These are phyloP conservation scores for Geotrichum restrictum DNA, from an alignment of 1,139 yeast species.

Conservation along the genomic window DNA sequence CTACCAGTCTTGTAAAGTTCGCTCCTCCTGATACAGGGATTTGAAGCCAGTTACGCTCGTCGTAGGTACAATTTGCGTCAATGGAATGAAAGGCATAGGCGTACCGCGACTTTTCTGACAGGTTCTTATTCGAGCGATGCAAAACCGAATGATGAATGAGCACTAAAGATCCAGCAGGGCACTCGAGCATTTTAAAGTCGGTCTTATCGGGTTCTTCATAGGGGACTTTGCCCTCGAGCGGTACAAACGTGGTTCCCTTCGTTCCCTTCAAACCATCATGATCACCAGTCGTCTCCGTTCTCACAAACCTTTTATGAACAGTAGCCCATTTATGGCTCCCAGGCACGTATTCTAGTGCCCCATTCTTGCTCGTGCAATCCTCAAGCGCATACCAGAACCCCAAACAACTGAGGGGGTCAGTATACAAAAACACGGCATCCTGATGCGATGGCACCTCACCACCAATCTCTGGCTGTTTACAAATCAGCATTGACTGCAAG, in stretches of 20 bases:
- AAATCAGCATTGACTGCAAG: constrained; percentile 73
- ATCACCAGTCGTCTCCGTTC: constrained; percentile 37
- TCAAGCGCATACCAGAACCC: constrained; percentile 85
- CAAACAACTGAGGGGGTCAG: constrained; percentile 65
- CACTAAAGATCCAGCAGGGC: constrained; percentile 69
- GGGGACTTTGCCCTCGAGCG: constrained; percentile 23
- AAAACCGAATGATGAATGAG: constrained; percentile 66
- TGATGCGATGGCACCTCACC: constrained; percentile 78
- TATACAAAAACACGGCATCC: constrained; percentile 69
- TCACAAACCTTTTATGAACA: constrained; percentile 62
- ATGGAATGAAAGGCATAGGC: constrained; percentile 80
- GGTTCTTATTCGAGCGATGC: constrained; percentile 65
- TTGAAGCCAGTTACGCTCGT: constrained; percentile 68
- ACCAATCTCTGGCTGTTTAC: constrained; percentile 72
- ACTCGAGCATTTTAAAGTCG: constrained; percentile 52
- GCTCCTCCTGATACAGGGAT: constrained; percentile 67
- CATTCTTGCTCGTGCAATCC: constrained; percentile 64
- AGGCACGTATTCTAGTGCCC: constrained; percentile 69
- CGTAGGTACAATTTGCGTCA: constrained; percentile 61
- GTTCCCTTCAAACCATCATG: too few species aligned
- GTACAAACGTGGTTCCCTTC: constrained; percentile 46
- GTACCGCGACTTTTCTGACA: constrained; percentile 54
- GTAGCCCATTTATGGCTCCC: constrained; percentile 64
- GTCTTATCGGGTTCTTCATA: constrained; percentile 38
- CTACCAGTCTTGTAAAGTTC: constrained; percentile 49